These are phyloP conservation scores for Triangularia setosa DNA, from an alignment of 2,329 filamentous ascomycete genomes.

Conservation along the genomic window DNA sequence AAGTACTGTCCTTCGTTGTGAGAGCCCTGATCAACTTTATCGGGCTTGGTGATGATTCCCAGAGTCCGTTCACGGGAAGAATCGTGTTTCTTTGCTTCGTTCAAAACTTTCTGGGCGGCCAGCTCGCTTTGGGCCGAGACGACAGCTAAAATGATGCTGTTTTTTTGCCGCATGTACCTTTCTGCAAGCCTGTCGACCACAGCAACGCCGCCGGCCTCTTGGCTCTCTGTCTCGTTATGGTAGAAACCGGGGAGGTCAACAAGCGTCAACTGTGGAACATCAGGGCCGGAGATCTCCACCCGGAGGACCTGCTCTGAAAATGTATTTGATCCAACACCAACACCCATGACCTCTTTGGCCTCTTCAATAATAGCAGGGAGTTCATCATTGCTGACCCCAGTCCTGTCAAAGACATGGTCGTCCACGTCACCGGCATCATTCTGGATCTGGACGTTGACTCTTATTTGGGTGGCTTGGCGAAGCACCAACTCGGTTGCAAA, in stretches of 20 bases:
- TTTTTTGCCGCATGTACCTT: conserved; percentile 52
- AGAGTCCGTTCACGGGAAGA: conserved; percentile 40
- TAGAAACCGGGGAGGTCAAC: conserved; percentile 57
- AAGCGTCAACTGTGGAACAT: conserved; percentile 50
- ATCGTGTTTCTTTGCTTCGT: conserved; percentile 40
- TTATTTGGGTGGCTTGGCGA: conserved; percentile 4
- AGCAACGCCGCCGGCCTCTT: conserved; percentile 39
- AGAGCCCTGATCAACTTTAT: conserved; percentile 33
- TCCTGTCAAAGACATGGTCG: conserved; percentile 9
- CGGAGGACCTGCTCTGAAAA: conserved; percentile 17
- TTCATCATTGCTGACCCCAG: conserved; percentile 21
- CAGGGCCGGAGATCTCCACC: conserved; percentile 44
- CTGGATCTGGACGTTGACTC: conserved; percentile 18
- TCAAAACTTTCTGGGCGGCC: conserved; percentile 54
- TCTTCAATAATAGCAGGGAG: conserved; percentile 36
- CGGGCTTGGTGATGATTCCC: conserved; percentile 55
- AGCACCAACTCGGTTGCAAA: conserved; percentile 25
- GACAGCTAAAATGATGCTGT: conserved; percentile 58
- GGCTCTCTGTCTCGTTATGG: conserved; percentile 40
- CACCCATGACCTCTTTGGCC: conserved; percentile 46
- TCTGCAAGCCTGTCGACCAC: conserved; percentile 46
- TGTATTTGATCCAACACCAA: conserved; percentile 25
- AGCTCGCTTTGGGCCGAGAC: conserved; percentile 54
- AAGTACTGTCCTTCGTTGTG: conserved; percentile 37
- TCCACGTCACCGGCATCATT: conserved; percentile 1